Percentiles rank a stretch among this genome's conserved stretches.
These are phyloP conservation scores for Eucalyptus dawsonii DNA, from an alignment of 345 rosid genomes.

Conservation along the genomic window DNA sequence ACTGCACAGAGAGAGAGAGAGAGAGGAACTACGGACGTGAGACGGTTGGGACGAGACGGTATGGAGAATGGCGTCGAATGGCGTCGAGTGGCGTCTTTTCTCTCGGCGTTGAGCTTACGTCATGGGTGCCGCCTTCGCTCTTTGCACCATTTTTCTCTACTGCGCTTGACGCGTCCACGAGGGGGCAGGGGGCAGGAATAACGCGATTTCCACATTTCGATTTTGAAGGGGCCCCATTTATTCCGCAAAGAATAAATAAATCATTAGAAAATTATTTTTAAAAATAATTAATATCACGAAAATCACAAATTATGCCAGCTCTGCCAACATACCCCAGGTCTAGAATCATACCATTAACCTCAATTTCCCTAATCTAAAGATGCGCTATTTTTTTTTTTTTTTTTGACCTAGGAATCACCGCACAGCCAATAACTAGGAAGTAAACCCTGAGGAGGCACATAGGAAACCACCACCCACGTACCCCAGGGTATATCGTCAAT, in stretches of 20 bases:
- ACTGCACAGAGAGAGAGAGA: background rate
- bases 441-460: too few species aligned
- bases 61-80: background rate
- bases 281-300: rapidly evolving
- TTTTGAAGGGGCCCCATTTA: too few species aligned
- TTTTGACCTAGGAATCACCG: too few species aligned
- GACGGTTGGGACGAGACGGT: background rate
- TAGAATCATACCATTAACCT: too few species aligned
- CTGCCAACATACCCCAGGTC: too few species aligned
- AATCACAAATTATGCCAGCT: background rate
- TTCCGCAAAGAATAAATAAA: too few species aligned
- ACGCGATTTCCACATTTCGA: background rate
- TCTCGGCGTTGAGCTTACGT: background rate
- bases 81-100: background rate
- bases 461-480: too few species aligned
- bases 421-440: too few species aligned
- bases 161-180: background rate
- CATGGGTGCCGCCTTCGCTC: background rate
- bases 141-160: background rate
- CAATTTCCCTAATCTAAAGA: too few species aligned
- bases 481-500: too few species aligned
- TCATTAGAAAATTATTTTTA: too few species aligned
- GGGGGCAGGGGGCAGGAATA: background rate
- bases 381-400: too few species aligned
- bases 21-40: background rate